Conservation (phyloP, 305 asterid species). For the Fraxinus baroniana region DNA sequence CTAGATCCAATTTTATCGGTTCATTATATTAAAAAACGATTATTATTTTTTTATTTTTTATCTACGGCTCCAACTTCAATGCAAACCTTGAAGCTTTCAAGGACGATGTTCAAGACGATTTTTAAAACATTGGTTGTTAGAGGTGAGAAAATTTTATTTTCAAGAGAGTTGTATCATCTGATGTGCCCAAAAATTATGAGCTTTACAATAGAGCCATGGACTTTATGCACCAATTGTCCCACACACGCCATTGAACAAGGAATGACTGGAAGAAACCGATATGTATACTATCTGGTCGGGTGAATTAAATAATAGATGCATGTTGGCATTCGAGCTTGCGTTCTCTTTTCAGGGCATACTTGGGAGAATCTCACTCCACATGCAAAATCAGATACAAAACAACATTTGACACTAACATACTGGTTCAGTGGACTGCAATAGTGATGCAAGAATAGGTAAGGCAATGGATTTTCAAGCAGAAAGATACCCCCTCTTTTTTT, state of each 20-base stretch:
- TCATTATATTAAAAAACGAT: background rate
- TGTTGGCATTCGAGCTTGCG: background rate
- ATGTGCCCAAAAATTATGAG: background rate
- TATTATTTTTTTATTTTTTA: background rate
- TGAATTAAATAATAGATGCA: background rate
- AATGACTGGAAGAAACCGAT: background rate
- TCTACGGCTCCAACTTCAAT: background rate
- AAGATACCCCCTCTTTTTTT: background rate
- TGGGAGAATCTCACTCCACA: background rate
- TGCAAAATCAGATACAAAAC: background rate
- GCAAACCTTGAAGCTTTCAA: background rate
- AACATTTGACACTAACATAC: background rate
- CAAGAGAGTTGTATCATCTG: background rate
- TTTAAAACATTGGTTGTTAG: background rate
- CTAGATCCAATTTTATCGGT: background rate
- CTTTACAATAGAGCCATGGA: background rate
- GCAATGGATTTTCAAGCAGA: background rate
- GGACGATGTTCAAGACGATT: background rate
- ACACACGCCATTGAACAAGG: background rate
- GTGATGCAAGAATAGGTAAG: background rate
- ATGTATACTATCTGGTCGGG: background rate
- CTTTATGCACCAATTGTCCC: background rate
- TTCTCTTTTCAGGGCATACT: background rate
- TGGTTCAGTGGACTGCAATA: background rate
- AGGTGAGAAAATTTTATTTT: background rate